These are phyloP conservation scores for Fraxinus velutina DNA, from an alignment of 305 asterid genomes.

Conservation along the genomic window DNA sequence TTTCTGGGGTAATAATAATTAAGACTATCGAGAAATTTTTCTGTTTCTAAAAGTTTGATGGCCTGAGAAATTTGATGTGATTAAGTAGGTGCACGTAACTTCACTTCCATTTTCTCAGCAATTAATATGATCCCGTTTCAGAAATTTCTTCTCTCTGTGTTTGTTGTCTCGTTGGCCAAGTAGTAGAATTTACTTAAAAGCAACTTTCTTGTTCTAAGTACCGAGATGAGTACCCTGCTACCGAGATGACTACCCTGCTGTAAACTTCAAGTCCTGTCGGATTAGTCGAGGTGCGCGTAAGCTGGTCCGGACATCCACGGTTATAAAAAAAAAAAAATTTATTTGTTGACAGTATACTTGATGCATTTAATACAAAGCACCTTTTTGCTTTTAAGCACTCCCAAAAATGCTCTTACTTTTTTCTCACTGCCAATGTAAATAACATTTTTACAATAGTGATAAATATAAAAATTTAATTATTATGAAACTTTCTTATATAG, in stretches of 20 bases:
- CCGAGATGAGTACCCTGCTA: no score
- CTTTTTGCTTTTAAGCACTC: neutral
- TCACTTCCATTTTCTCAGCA: neutral
- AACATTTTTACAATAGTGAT: neutral
- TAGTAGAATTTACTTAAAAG: neutral
- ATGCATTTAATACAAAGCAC: neutral
- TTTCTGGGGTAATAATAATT: conserved; percentile 50
- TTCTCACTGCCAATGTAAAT: neutral
- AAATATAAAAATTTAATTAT: neutral
- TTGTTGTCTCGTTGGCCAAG: neutral
- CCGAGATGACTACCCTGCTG: no score
- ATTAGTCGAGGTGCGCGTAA: no score
- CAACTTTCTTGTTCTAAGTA: neutral
- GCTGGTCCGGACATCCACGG: no score
- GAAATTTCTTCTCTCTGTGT: neutral
- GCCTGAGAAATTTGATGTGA: neutral
- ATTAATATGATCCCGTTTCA: conserved; percentile 7
- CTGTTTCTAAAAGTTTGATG: neutral
- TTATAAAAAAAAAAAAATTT: neutral
- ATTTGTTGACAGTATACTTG: neutral
- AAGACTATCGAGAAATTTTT: neutral
- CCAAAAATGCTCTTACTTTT: neutral
- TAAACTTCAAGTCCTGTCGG: no score
- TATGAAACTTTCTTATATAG: neutral
- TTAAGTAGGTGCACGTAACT: neutral